Conservation (phyloP, 768 basidiomycete species). For the Amanita muscaria region DNA sequence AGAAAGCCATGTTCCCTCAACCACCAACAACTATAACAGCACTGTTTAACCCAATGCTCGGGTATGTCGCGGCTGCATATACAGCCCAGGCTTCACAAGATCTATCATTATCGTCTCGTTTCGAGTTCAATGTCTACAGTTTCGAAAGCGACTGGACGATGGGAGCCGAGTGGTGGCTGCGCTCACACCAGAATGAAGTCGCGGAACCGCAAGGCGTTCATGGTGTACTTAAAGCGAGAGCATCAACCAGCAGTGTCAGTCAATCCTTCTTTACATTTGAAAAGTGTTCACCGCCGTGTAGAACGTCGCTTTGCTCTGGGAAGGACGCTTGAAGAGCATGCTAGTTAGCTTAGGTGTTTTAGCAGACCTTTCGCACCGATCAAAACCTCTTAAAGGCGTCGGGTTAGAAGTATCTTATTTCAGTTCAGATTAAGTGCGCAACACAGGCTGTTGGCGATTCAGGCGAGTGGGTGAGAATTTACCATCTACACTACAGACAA, state of each 20-base stretch:
- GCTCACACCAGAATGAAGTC: slow-evolving; percentile 35
- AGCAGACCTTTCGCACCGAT: slow-evolving; percentile 79
- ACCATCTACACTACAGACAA: too few relatives aligned
- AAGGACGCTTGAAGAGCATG: slow-evolving; percentile 84
- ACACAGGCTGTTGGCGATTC: neutral
- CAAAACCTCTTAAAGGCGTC: slow-evolving; percentile 81
- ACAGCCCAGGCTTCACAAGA: slow-evolving; percentile 81
- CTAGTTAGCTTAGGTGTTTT: slow-evolving; percentile 85
- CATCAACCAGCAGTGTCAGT: slow-evolving; percentile 83
- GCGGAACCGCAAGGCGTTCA: slow-evolving; percentile 28
- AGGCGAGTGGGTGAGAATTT: neutral
- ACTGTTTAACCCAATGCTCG: slow-evolving; percentile 93
- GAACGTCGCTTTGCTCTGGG: slow-evolving; percentile 91
- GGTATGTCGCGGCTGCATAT: slow-evolving; percentile 87
- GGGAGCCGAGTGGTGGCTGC: slow-evolving; percentile 95
- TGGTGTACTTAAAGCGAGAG: slow-evolving; percentile 84
- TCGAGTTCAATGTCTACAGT: slow-evolving; percentile 95
- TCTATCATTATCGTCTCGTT: slow-evolving; percentile 79
- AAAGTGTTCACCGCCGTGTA: slow-evolving; percentile 20
- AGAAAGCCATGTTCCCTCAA: slow-evolving; percentile 42
- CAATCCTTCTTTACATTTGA: neutral
- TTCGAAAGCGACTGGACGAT: slow-evolving; percentile 96
- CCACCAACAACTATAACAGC: slow-evolving; percentile 94
- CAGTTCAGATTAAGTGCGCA: slow-evolving; percentile 42
- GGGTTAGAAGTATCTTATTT: slow-evolving; percentile 95